Base-by-base conservation (phyloP, 108 stramenopile species). In the Nitzschia palea region DNA sequence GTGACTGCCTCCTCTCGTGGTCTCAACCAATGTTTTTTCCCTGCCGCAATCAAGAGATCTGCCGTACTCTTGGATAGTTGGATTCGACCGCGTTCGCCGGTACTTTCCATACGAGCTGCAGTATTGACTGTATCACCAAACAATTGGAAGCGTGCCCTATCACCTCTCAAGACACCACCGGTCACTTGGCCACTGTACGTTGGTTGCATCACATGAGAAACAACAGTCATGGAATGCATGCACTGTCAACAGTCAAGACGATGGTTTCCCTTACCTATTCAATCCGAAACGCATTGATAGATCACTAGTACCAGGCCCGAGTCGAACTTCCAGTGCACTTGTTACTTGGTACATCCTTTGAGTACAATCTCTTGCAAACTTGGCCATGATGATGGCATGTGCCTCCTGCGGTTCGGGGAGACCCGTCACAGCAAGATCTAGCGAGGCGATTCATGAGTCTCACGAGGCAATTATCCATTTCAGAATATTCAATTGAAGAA, bases 51-150 rank as follows among this genome's bases (percentile, higher is more conserved):
- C 1, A 89, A 47, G 35, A 82, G 51, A 17, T 80, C 66, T 22
- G 82, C 82, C 12, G 85, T 86, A 34, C 72, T 73, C 23, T 51
- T 26, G 20, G 75, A 78, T 1, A 89, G 27, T 28, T 89, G 88
- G 36, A 89, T 80, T n/a, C 26, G 55, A n/a, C 68, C 54, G 9
- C 68, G 67, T 23, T 42, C 35, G 0, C 88, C 81, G 10, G 82
- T 77, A 14, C 66, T 74, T 65, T 89, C 88, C 63, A 89, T 89
- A 2, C 88, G 67, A 23, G 77, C 56, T 12, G 83, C 78, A 8
- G 78, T 80, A 44, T 89, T 89, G 45, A 89, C 65, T 29, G 65
- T 67, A 28, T 67, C 65, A 42, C 65, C 65, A 33, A 67, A 67
- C 14, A 67, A 35, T 40, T 67, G 65, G 36, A 67, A 67, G 22